Evolutionary conservation across 2,329 filamentous ascomycete genomes (phyloP).

Genomic region (Clarireedia monteithiana): DNA sequence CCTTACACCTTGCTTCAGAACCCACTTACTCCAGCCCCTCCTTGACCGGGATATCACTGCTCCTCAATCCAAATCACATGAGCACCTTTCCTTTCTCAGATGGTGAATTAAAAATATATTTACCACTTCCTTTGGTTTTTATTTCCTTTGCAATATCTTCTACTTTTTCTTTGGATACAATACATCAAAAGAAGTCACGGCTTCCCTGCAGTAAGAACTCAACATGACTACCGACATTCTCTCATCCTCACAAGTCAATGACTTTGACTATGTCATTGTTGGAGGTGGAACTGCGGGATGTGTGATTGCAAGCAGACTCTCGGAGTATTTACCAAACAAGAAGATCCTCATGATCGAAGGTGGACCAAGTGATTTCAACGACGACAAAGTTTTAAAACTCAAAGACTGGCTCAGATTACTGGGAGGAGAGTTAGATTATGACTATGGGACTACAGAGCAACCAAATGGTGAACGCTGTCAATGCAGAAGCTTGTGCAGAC

Average conservation of each 20-base stretch:
- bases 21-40: conserved; percentile 6
- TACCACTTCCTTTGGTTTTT: background rate
- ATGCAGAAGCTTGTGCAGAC: background rate
- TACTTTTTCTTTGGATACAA: background rate
- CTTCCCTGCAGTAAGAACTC: background rate
- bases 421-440: conserved; percentile 83
- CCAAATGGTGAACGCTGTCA: conserved; percentile 70
- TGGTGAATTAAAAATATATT: conserved; percentile 1
- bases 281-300: conserved; percentile 44
- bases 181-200: background rate
- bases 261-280: conserved; percentile 42
- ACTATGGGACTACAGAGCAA: conserved; percentile 81
- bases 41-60: conserved; percentile 1
- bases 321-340: conserved; percentile 77
- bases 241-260: conserved; percentile 25
- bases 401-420: conserved; percentile 82
- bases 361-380: conserved; percentile 81
- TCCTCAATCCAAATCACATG: background rate
- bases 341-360: conserved; percentile 79
- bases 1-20: background rate
- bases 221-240: conserved; percentile 28
- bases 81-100: background rate
- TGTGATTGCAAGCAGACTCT: conserved; percentile 37
- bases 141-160: background rate
- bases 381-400: conserved; percentile 77